Percentiles rank a stretch among this genome's conserved stretches.
Evolutionary conservation across 306 rosid species (phyloP).

Genomic region (Cucumis melo): DNA sequence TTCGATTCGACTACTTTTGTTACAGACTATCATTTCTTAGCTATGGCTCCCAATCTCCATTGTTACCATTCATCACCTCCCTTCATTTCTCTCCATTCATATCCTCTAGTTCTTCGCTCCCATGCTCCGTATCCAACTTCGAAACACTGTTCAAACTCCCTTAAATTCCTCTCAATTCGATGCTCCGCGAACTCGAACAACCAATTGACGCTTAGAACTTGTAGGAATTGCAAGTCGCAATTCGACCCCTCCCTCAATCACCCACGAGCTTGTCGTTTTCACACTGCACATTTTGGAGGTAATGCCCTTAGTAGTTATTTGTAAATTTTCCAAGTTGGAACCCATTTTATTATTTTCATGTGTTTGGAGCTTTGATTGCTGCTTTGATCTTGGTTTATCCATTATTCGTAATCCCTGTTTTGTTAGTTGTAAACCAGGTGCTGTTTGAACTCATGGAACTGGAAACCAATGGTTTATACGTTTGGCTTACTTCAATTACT

Average conservation of each 20-base stretch:
- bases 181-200: slow-evolving; percentile 31
- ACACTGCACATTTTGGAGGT: slow-evolving; percentile 95
- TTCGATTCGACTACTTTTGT: not conserved
- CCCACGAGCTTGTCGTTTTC: slow-evolving; percentile 70
- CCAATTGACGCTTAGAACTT: slow-evolving; percentile 37
- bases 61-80: slow-evolving; percentile 9
- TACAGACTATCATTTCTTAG: not conserved
- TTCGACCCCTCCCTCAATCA: slow-evolving; percentile 55
- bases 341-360: not conserved
- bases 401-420: not conserved
- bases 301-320: not conserved
- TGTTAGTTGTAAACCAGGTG: not conserved
- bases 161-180: slow-evolving; percentile 18
- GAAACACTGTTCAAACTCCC: slow-evolving; percentile 6
- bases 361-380: not conserved
- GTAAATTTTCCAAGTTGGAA: not conserved
- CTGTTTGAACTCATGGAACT: not conserved
- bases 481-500: not conserved
- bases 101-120: slow-evolving; percentile 7
- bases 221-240: slow-evolving; percentile 87
- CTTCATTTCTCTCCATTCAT: slow-evolving; percentile 9
- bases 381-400: not conserved
- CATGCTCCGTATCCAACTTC: slow-evolving; percentile 4
- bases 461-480: not conserved
- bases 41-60: slow-evolving; percentile 23